Base-by-base conservation (phyloP, 371 early-diverging fungal species). In the Umbelopsis sp. region DNA sequence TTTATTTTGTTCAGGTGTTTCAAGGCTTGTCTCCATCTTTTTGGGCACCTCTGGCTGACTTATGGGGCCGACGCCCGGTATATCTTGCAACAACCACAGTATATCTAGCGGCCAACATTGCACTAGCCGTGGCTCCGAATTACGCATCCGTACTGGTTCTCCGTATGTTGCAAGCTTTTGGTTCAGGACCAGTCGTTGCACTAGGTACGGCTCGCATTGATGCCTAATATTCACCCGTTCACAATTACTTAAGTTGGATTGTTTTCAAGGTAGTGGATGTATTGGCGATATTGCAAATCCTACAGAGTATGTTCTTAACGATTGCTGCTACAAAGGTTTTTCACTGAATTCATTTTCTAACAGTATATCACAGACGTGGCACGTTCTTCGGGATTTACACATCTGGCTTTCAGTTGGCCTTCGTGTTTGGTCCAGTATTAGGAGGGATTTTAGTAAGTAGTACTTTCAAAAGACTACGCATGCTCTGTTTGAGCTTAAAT, bases 391-490 rank as follows among this genome's bases (percentile, higher is more conserved):
- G 90, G 0, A 65, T 86, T 3, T 90, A 76, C 35, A 66, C 76
- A 1, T 62, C 74, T 10, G 86, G 88, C 0, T 86, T 67, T 46
- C 63, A 70, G 48, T 6, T 72, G 7, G 68, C 69, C 4, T 70
- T 88, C 8, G 77, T 85, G 50, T 63, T 88, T 37, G 89, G 89
- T 0, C 90, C 90, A 1, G 75, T 87, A 29, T 69, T 76, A 11
- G 76, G 73, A n/a, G 71, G 71, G 46, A 65, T 70, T 4, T 67
- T 72, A 67, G 63, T 48, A 65, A 32, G 51, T 70, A 18, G 48
- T 37, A 5, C 41, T 41, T 41, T 41, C 41, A 41, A 12, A 4
- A 7, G 7, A 7, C 41, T 41, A 3, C 1, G 29, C 29, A 29
- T 29, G 29, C 29, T 29, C 3, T 29, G 29, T 29, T 29, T 29